These are phyloP conservation scores for Agrocybe chaxingu DNA, from an alignment of 768 basidiomycete species.

Conservation along the genomic window DNA sequence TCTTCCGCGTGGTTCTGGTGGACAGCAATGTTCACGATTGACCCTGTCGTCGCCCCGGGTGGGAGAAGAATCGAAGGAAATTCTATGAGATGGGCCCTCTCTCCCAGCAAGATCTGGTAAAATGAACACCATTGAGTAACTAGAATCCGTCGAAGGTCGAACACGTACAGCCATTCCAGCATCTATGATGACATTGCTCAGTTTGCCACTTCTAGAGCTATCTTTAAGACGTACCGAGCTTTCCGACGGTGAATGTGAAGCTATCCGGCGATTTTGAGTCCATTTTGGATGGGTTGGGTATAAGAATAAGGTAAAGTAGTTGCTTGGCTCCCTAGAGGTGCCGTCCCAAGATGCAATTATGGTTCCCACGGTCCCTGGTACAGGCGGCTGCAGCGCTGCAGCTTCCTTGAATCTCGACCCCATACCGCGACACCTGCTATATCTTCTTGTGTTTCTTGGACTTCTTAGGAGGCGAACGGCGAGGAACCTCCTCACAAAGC, in stretches of 20 bases:
- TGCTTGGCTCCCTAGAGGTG: neutral
- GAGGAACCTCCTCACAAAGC: too few relatives aligned
- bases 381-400: too few relatives aligned
- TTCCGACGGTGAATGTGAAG: slow-evolving; percentile 92
- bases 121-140: neutral
- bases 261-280: slow-evolving; percentile 47
- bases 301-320: neutral
- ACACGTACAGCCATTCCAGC: slow-evolving; percentile 86
- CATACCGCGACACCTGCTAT: too few relatives aligned
- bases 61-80: slow-evolving; percentile 95
- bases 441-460: too few relatives aligned
- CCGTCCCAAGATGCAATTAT: neutral
- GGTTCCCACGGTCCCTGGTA: too few relatives aligned
- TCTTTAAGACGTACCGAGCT: slow-evolving; percentile 67
- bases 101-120: slow-evolving; percentile 82
- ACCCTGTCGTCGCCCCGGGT: slow-evolving; percentile 88
- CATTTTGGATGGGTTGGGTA: slow-evolving; percentile 20
- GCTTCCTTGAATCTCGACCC: too few relatives aligned
- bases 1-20: slow-evolving; percentile 86
- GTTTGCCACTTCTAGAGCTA: neutral
- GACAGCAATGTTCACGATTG: slow-evolving; percentile 96
- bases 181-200: slow-evolving; percentile 43
- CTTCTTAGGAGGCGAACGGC: too few relatives aligned
- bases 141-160: neutral
- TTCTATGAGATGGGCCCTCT: slow-evolving; percentile 94